Base-by-base conservation (phyloP, 1,284 basidiomycete species). In the Sanguinoderma infundibulare region DNA sequence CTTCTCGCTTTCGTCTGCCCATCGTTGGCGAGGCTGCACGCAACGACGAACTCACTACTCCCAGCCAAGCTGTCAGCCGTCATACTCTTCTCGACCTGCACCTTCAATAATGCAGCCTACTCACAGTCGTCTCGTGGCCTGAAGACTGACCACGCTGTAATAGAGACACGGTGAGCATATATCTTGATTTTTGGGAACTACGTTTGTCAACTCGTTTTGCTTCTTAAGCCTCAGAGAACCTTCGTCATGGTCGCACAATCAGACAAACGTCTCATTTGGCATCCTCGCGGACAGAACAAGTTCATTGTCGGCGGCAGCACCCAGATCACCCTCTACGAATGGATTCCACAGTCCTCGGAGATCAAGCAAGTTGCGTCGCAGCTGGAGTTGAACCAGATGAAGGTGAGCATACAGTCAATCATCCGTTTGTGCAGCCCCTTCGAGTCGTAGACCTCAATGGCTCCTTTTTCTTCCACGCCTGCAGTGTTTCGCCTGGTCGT, bases 401-500 rank as follows among this genome's bases (percentile, higher is more conserved):
- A 87, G 82, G 91, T 87, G 72, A 68, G 60, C 22, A 32, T 26
- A 15, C 46, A 3, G n/a, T n/a, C 26, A 14, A 17, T 28, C 15
- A 6, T 32, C 14, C 3, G 28, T 8, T n/a, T 26, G 46, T 30
- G 9, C 2, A 10, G 8, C 17, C n/a, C 17, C 17, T 20, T 30
- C 28, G n/a, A 20, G 9, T 32, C 2, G 6, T 4, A 17, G 15
- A 79, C 68, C 44, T 59, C 47, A n/a, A n/a, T 35, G 50, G 40
- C 24, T 44, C 40, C 26, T 20, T 38, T 17, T 22, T 24, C 40
- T 20, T 5, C 6, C 5, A 24, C 30, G 17, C 7, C 10, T n/a
- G 26, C 60, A 92, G 91, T 92, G 90, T 66, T 88, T 92, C 70
- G 85, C 89, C 0, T 92, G 91, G 89, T 92, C 89, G 44, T 87